Percentiles rank a stretch among this genome's conserved stretches.
Conservation (phyloP, 225 moss, liverwort and hornwort genomes). For the Bryum argenteum region DNA sequence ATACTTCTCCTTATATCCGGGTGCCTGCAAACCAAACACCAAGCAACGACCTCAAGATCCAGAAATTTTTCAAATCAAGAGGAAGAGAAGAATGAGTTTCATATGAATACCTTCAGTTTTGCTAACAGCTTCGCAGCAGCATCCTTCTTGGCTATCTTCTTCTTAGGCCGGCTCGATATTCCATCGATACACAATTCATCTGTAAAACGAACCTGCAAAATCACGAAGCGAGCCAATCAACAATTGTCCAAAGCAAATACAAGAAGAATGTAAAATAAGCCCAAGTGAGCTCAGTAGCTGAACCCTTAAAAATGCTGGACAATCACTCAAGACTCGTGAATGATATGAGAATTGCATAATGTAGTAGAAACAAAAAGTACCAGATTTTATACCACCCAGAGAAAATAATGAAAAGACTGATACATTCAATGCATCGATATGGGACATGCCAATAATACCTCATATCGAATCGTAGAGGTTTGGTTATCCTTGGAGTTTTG, state of each 20-base stretch:
- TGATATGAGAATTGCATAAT: too few relatives aligned
- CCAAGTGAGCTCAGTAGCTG: background rate
- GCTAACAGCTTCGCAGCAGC: slow-evolving; percentile 58
- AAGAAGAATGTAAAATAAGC: background rate
- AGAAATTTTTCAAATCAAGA: background rate
- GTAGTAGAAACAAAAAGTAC: background rate
- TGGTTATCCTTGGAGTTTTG: slow-evolving; percentile 34
- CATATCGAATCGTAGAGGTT: slow-evolving; percentile 41
- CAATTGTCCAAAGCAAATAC: background rate
- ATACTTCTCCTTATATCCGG: slow-evolving; percentile 44
- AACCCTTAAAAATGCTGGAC: too few relatives aligned
- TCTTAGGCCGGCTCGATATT: slow-evolving; percentile 42
- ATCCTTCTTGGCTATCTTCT: slow-evolving; percentile 59
- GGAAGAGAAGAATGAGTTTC: background rate
- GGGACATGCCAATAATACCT: slow-evolving; percentile 33
- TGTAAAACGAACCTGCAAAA: slow-evolving; percentile 46
- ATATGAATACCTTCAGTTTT: slow-evolving; percentile 46
- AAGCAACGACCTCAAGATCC: slow-evolving; percentile 6
- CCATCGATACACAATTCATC: slow-evolving; percentile 43
- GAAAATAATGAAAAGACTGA: too few relatives aligned
- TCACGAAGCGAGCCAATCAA: background rate
- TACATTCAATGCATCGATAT: too few relatives aligned
- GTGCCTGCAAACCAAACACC: slow-evolving; percentile 31
- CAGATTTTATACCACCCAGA: background rate
- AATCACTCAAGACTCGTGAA: too few relatives aligned